phyloP scores from a whole-genome alignment of 164 flowering plant species.

The Stephania japonica region DNA sequence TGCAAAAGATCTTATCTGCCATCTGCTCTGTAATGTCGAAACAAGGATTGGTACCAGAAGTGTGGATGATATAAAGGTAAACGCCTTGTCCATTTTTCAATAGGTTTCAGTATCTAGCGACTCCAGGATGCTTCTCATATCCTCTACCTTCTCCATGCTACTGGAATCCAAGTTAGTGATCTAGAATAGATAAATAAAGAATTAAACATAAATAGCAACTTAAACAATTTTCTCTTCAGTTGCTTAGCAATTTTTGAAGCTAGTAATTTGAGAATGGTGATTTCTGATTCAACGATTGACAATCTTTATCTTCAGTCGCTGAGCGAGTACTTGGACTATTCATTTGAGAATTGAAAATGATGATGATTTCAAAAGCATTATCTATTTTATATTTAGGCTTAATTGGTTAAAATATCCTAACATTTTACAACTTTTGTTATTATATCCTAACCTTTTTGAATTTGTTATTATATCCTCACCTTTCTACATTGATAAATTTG shows the following conservation, averaged over 20 bases:
- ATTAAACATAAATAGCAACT: no score
- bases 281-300: background rate
- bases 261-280: no score
- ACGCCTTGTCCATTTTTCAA: background rate
- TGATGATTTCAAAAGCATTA: background rate
- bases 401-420: no score
- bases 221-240: no score
- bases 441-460: no score
- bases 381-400: background rate
- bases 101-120: background rate
- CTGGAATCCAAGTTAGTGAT: no score
- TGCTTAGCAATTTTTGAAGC: no score
- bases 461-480: no score
- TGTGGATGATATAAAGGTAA: slow-evolving; percentile 84
- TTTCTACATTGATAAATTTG: no score
- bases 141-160: no score
- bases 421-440: no score
- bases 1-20: slow-evolving; percentile 77
- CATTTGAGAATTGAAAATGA: background rate
- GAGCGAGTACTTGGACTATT: background rate
- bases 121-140: background rate
- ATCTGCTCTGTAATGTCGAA: slow-evolving; percentile 79
- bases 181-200: no score
- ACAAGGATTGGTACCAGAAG: slow-evolving; percentile 73
- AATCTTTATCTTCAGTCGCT: background rate